Base-by-base conservation (phyloP, 108 stramenopile genomes). In the Skeletonema menzelii region DNA sequence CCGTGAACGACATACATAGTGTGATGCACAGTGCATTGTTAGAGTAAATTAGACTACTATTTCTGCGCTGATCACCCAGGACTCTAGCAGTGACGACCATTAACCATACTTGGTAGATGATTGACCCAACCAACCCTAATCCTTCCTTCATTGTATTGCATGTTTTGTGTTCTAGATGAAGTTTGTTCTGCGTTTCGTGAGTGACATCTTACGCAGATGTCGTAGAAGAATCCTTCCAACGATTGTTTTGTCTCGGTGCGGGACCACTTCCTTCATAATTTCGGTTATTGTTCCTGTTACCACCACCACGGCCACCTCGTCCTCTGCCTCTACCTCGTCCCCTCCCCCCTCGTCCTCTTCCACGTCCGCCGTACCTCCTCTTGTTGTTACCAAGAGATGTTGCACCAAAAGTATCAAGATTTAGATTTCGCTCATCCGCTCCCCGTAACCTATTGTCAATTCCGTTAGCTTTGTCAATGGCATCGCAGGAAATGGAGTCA, bases 391-490 rank as follows among this genome's bases (percentile, higher is more conserved):
- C 80, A 46, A 95, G 72, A 37, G 89, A 88, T 0, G 88, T 87
- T 0, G 94, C 94, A 27, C 94, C 94, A 83, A 95, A 95, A 10
- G 94, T 92, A 73, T 95, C 94, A 27, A 91, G 83, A 73, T 95
- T 95, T 64, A 95, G 65, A 57, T 75, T 84, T 55, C 91, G 83
- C 62, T 95, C 94, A 13, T 73, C 68, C 5, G 83, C 77, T 1
- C 91, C 91, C 34, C 91, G 83, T 32, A 95, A 72, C 38, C 94
- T 84, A 74, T 95, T 90, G 69, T 95, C 88, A 30, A 92, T 57
- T 40, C 94, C 94, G 14, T 76, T 67, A 42, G 79, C 57, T 59
- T 78, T 82, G 77, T 95, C 94, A 17, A 85, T 62, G n/a, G 89
- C 89, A 68, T 95, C 94, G 69, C 88, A 88, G 17, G 90, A 91